A percentile compares a stretch with the other conserved stretches of the same genome.
These are phyloP conservation scores for Candida patagonica DNA, from an alignment of 805 yeast species.

Conservation along the genomic window DNA sequence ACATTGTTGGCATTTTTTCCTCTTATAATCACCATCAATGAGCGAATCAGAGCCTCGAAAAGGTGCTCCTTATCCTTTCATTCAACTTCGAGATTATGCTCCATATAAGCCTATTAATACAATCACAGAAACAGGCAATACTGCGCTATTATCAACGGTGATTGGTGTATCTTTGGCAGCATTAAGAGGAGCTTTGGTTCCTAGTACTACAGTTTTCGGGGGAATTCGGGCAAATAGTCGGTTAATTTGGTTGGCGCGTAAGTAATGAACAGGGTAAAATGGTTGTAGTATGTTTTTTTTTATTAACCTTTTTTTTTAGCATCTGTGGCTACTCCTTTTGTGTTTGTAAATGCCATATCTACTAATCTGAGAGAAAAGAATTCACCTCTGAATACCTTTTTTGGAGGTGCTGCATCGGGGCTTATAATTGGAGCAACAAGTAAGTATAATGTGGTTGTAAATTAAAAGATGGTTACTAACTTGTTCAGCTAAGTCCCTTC, in stretches of 20 bases:
- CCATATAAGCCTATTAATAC: slow-evolving; percentile 50
- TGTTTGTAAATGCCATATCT: slow-evolving; percentile 33
- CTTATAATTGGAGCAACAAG: slow-evolving; percentile 32
- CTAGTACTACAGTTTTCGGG: slow-evolving; percentile 24
- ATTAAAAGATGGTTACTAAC: slow-evolving; percentile 1
- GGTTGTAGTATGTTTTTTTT: not conserved
- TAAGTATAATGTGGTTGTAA: slow-evolving; percentile 1
- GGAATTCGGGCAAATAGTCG: slow-evolving; percentile 22
- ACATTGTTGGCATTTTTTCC: no score
- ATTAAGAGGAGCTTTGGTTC: slow-evolving; percentile 26
- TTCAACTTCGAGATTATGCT: slow-evolving; percentile 21
- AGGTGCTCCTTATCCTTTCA: slow-evolving; percentile 2
- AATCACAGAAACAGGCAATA: slow-evolving; percentile 37
- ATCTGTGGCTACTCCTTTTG: slow-evolving; percentile 31
- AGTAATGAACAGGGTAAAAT: not conserved
- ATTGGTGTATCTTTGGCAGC: slow-evolving; percentile 43
- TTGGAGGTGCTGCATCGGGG: slow-evolving; percentile 41
- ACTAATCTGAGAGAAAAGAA: slow-evolving; percentile 55
- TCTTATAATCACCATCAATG: not conserved
- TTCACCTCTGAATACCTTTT: slow-evolving; percentile 51
- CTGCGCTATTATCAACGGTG: slow-evolving; percentile 37
- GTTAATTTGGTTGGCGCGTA: slow-evolving; percentile 17
- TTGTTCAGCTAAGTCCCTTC: slow-evolving; percentile 14
- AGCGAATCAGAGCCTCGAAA: slow-evolving; percentile 1
- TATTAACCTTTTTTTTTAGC: slow-evolving; percentile 5